Percentiles rank a stretch among this genome's conserved stretches.
Conservation (phyloP, 2,329 filamentous ascomycete genomes). For the Hymenoscyphus fructigenus region DNA sequence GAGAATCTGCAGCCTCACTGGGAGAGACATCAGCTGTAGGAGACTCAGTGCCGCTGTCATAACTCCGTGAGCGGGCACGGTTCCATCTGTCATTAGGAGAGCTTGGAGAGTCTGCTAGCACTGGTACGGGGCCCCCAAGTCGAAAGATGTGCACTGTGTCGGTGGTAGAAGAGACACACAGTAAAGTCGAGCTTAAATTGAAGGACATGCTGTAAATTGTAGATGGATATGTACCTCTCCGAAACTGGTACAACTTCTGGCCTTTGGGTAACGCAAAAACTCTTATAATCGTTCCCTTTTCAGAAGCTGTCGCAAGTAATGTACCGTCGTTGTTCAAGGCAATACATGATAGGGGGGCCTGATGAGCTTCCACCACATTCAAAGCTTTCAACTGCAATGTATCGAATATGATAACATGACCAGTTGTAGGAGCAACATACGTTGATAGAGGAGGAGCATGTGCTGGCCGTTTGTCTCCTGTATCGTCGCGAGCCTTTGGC, state of each 20-base stretch:
- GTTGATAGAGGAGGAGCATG: conserved; percentile 81
- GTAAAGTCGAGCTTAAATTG: conserved; percentile 86
- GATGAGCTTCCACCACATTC: conserved; percentile 93
- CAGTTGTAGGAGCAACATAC: conserved; percentile 80
- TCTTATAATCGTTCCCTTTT: conserved; percentile 95
- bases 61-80: conserved; percentile 46
- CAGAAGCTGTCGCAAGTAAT: conserved; percentile 87
- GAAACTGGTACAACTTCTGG: conserved; percentile 93
- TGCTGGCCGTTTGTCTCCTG: conserved; percentile 59
- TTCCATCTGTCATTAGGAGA: conserved; percentile 29
- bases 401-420: conserved; percentile 92
- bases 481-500: conserved; percentile 67
- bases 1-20: conserved; percentile 31
- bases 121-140: conserved; percentile 52
- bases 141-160: conserved; percentile 98
- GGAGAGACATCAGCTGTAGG: conserved; percentile 36
- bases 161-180: conserved; percentile 93
- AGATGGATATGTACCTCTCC: conserved; percentile 90
- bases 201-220: conserved; percentile 99
- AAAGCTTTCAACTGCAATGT: conserved; percentile 85
- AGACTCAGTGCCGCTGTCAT: conserved; percentile 57
- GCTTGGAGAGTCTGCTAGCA: conserved; percentile 37
- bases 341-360: conserved; percentile 85
- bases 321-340: conserved; percentile 91
- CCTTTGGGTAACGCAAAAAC: conserved; percentile 91